Evolutionary conservation across 2,329 filamentous ascomycete species (phyloP), one percentile per base, ranked within the genome.

Genomic region (Epichloe scottii): DNA sequence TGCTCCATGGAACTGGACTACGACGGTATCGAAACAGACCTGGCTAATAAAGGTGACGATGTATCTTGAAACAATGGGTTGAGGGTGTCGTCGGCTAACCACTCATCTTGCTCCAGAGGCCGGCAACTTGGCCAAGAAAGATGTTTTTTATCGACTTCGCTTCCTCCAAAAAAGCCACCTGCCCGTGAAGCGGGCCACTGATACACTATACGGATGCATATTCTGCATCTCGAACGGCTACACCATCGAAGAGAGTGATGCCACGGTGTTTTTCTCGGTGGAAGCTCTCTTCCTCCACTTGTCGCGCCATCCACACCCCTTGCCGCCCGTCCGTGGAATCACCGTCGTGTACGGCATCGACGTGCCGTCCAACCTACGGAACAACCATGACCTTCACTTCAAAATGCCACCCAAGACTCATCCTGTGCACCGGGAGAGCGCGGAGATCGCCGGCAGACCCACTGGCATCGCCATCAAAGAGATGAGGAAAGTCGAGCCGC

Each of bases 101-200:
- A 19, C 21, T 5, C 19, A 4, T 35, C n/a, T 39, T 30, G 21
- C 17, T 46, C 11, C 26, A 55, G 53, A 53, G 48, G 61, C 41
- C 57, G 75, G 70, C 3, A 79, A 72, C 56, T 73, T 73, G 49
- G 66, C 65, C 5, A 68, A 71, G 11, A 66, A 65, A 38, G 68
- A 66, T 10, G 66, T 80, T 39, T 65, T 66, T 4, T 80, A 76
- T 56, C 74, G 77, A 8, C 57, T 78, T 2, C 73, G 77, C 2
- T 74, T 79, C 54, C 68, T 81, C 4, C 75, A 76, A 56, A 81
- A 80, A 60, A 73, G 71, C 50, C 77, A 81, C 56, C 51, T 81
- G 3, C 60, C 70, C 0, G 72, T 74, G 4, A 70, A 70, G 51
- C 66, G 72, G 7, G 65, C 73, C n/a, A 75, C 78, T 41, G 76